A percentile compares a stretch with the other conserved stretches of the same genome.
These are phyloP conservation scores for Phoma sp. DNA, from an alignment of 2,329 filamentous ascomycete genomes.

Conservation along the genomic window DNA sequence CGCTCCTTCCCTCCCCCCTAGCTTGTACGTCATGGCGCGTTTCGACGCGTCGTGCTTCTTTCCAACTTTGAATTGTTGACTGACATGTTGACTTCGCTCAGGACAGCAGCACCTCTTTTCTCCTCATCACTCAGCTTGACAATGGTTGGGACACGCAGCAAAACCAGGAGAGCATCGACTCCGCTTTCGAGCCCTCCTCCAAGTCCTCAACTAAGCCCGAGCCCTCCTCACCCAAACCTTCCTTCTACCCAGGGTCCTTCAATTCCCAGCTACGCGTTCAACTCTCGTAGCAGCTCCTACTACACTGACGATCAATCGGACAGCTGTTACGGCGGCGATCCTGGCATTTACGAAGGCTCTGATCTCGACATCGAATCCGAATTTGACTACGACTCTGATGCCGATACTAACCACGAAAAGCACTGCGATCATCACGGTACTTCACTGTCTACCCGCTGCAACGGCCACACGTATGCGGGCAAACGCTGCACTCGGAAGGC, in stretches of 20 bases:
- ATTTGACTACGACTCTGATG: neutral
- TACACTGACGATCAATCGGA: conserved; percentile 4
- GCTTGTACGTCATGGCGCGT: conserved; percentile 2
- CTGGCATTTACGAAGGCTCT: neutral
- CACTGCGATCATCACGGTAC: conserved; percentile 11
- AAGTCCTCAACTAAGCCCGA: neutral
- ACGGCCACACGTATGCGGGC: conserved; percentile 1
- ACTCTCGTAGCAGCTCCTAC: neutral
- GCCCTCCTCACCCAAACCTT: neutral
- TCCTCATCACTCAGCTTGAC: neutral
- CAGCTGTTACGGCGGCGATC: neutral
- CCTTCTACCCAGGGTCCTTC: neutral
- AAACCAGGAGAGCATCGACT: neutral
- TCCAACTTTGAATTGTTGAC: neutral
- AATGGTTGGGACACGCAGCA: conserved; percentile 3
- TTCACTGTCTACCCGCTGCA: neutral
- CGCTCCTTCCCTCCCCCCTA: conserved; percentile 2
- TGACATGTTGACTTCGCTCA: neutral
- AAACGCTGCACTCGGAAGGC: conserved; percentile 10
- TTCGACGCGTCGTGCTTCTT: conserved; percentile 3
- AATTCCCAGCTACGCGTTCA: neutral
- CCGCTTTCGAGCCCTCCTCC: conserved; percentile 5
- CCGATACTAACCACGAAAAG: neutral
- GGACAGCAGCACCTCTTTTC: neutral
- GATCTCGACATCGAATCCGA: neutral